phyloP scores from a whole-genome alignment of 1,284 basidiomycete species.

The Trametes pubescens region DNA sequence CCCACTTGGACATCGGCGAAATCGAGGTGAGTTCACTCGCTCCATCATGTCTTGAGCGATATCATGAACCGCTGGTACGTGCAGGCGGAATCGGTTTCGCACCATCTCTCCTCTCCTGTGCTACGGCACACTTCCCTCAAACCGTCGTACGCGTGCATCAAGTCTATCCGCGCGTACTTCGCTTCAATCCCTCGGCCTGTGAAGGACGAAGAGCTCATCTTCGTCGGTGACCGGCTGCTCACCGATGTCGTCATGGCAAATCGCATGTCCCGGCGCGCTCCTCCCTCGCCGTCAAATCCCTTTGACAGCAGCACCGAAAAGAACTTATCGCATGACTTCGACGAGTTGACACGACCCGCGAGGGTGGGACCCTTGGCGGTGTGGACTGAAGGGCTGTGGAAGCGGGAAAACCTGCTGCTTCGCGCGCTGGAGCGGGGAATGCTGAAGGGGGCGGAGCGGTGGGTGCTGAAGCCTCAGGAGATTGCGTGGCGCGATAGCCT shows the following conservation, averaged over 20 bases:
- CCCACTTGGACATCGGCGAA: conserved; percentile 77
- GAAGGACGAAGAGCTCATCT: conserved; percentile 68
- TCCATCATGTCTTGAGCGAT: conserved; percentile 2
- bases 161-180: conserved; percentile 73
- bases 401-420: conserved; percentile 65
- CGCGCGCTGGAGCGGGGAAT: conserved; percentile 64
- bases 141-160: conserved; percentile 79
- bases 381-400: conserved; percentile 75
- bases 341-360: conserved; percentile 2
- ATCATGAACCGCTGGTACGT: not conserved
- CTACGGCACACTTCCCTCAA: conserved; percentile 82
- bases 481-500: conserved; percentile 23
- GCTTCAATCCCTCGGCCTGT: conserved; percentile 59
- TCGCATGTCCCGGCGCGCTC: conserved; percentile 56
- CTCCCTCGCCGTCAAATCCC: not conserved
- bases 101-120: conserved; percentile 83
- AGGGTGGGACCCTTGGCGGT: conserved; percentile 63
- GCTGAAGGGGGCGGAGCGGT: conserved; percentile 54
- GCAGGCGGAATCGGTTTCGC: conserved; percentile 87
- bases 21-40: conserved; percentile 67
- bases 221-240: conserved; percentile 91
- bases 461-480: conserved; percentile 37
- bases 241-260: conserved; percentile 92
- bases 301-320: conserved; percentile 23
- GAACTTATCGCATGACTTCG: conserved; percentile 14